Percentiles rank a stretch among this genome's conserved stretches.
Conservation (phyloP, 78 protist species). For the Anaeramoeba ignava region DNA sequence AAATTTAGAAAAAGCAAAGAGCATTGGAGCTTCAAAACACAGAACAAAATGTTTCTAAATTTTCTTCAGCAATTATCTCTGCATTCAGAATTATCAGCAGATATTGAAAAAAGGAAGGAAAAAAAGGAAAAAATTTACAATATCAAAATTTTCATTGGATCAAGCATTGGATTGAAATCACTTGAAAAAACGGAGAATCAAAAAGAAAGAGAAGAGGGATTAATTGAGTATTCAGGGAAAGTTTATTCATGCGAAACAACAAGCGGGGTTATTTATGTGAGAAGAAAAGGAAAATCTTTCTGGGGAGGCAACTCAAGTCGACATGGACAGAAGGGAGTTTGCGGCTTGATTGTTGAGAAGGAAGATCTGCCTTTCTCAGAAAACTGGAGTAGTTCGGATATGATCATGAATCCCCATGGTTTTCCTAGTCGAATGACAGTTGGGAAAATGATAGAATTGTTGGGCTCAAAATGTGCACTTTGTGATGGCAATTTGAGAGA, state of each 20-base stretch:
- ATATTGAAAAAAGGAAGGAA: too few species aligned
- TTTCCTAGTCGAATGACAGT: slow-evolving; percentile 93
- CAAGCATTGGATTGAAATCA: too few species aligned
- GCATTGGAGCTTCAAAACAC: too few species aligned
- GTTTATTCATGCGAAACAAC: not conserved
- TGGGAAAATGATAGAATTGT: slow-evolving; percentile 93
- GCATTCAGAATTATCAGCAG: too few species aligned
- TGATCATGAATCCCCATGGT: slow-evolving; percentile 99
- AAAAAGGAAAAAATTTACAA: too few species aligned
- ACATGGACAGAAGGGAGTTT: slow-evolving; percentile 99
- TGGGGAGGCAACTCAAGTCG: slow-evolving; percentile 43
- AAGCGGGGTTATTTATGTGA: not conserved
- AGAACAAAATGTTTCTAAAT: too few species aligned
- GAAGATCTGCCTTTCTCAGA: slow-evolving; percentile 95
- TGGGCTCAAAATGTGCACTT: slow-evolving; percentile 86
- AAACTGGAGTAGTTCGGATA: slow-evolving; percentile 91
- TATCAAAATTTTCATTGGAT: too few species aligned
- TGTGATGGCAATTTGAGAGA: slow-evolving; percentile 38
- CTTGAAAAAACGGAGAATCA: too few species aligned
- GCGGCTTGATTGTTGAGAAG: slow-evolving; percentile 84
- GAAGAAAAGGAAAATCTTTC: not conserved
- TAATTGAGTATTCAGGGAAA: not conserved
- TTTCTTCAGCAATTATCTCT: too few species aligned
- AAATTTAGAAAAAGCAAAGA: too few species aligned
- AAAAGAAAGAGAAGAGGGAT: not conserved